Evolutionary conservation across 139 green algal species (phyloP).

Genomic region (Tetradesmus lagerheimii): DNA sequence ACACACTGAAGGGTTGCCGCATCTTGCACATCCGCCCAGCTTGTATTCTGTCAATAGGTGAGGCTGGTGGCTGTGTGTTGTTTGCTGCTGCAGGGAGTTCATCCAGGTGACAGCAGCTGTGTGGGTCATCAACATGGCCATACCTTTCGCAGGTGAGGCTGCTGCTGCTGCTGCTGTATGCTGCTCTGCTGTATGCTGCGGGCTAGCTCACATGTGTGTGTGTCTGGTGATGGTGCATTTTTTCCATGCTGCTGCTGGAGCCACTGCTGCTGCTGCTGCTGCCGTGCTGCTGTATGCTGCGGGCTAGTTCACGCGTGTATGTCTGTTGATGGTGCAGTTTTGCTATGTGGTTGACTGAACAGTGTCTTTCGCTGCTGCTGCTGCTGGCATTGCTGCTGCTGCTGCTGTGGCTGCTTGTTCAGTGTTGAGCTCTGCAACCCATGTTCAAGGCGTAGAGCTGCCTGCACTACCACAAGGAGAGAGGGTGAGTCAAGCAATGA

Average conservation of each 20-base stretch:
- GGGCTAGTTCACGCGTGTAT: too few species aligned
- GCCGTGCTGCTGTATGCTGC: too few species aligned
- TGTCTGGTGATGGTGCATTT: too few species aligned
- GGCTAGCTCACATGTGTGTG: too few species aligned
- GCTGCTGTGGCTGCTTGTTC: background rate
- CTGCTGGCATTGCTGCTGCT: background rate
- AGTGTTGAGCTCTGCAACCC: background rate
- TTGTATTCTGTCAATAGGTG: too few species aligned
- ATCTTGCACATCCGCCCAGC: too few species aligned
- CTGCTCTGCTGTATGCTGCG: background rate
- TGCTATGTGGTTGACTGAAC: background rate
- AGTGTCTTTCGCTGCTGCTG: background rate
- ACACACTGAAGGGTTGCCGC: too few species aligned
- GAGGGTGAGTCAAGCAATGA: background rate
- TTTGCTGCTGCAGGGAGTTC: constrained; percentile 21
- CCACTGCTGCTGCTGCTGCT: background rate
- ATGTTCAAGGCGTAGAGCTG: background rate
- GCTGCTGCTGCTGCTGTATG: background rate
- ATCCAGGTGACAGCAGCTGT: constrained; percentile 42
- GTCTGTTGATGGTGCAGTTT: too few species aligned
- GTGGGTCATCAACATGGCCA: constrained; percentile 28
- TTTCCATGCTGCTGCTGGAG: background rate
- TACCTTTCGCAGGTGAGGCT: constrained; percentile 31
- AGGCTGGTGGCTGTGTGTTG: background rate
- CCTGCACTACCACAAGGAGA: background rate